A percentile compares a stretch with the other conserved stretches of the same genome.
phyloP scores from a whole-genome alignment of 2,329 filamentous ascomycete species.

The Exophiala lecanii-corni region DNA sequence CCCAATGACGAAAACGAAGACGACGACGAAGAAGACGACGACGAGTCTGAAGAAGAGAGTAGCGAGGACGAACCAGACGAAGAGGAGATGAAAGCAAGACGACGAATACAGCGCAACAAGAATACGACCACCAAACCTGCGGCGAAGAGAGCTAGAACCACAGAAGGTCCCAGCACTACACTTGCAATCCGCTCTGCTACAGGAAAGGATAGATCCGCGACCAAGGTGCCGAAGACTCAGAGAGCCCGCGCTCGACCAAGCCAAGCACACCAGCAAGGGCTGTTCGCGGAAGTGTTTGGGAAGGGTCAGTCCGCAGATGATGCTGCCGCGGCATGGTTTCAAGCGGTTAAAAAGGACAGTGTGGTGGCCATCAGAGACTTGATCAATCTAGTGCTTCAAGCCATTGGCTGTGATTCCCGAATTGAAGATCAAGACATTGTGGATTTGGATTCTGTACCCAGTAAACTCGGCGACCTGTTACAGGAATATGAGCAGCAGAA shows the following conservation, averaged over 20 bases:
- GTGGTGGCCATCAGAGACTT: slow-evolving; percentile 53
- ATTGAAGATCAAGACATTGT: slow-evolving; percentile 79
- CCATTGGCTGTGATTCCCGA: slow-evolving; percentile 74
- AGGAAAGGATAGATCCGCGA: slow-evolving; percentile 34
- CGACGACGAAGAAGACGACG: slow-evolving; percentile 25
- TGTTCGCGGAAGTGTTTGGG: slow-evolving; percentile 60
- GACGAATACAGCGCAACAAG: slow-evolving; percentile 34
- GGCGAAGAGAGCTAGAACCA: slow-evolving; percentile 54
- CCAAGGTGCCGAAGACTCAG: slow-evolving; percentile 40
- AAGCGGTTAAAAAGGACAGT: slow-evolving; percentile 52
- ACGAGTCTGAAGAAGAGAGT: slow-evolving; percentile 26
- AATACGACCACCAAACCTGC: slow-evolving; percentile 39
- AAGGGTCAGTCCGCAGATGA: slow-evolving; percentile 51
- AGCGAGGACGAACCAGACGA: slow-evolving; percentile 39
- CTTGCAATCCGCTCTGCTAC: slow-evolving; percentile 53
- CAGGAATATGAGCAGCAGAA: slow-evolving; percentile 78
- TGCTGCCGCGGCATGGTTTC: slow-evolving; percentile 55
- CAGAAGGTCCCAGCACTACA: slow-evolving; percentile 41
- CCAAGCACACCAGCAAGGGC: slow-evolving; percentile 50
- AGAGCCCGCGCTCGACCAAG: slow-evolving; percentile 50
- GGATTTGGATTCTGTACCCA: slow-evolving; percentile 81
- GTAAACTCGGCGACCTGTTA: slow-evolving; percentile 77
- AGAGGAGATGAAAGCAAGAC: slow-evolving; percentile 46
- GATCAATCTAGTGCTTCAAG: slow-evolving; percentile 58
- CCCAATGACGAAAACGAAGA: slow-evolving; percentile 29